Evolutionary conservation across 768 basidiomycete genomes (phyloP).

Genomic region (Gymnopilus junonius): DNA sequence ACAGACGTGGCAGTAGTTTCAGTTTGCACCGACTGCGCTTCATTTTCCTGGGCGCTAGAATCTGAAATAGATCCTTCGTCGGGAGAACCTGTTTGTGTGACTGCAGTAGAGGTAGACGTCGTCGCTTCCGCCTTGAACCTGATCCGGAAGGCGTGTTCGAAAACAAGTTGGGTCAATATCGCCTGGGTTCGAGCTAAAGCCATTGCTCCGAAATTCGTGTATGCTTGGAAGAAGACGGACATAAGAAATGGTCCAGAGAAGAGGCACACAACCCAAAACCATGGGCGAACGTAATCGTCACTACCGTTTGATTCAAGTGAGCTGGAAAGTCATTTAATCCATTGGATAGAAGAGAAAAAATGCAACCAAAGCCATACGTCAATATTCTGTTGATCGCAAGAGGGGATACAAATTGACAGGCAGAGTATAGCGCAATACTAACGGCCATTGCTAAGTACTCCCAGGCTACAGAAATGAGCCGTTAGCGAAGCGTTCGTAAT

Average conservation of each 20-base stretch:
- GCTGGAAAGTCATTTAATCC: slow-evolving; percentile 30
- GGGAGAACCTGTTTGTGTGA: not conserved
- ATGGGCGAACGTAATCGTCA: slow-evolving; percentile 53
- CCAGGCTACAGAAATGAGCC: slow-evolving; percentile 37
- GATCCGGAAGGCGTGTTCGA: slow-evolving; percentile 58
- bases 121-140: slow-evolving; percentile 55
- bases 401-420: slow-evolving; percentile 37
- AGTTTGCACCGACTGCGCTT: slow-evolving; percentile 44
- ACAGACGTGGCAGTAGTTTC: not conserved
- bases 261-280: slow-evolving; percentile 67
- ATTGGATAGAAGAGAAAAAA: not conserved
- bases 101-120: not conserved
- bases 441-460: slow-evolving; percentile 29
- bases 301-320: slow-evolving; percentile 61
- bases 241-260: slow-evolving; percentile 53
- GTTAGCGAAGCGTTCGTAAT: not conserved
- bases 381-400: slow-evolving; percentile 46
- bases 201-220: slow-evolving; percentile 52
- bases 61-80: not conserved
- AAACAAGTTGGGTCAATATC: slow-evolving; percentile 46
- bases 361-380: slow-evolving; percentile 46
- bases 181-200: slow-evolving; percentile 44
- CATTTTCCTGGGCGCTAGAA: slow-evolving; percentile 11
- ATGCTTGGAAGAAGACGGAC: slow-evolving; percentile 59
- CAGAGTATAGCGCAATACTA: too few species aligned